Percentiles rank a stretch among this genome's conserved stretches.
Evolutionary conservation across 495 filamentous ascomycete genomes (phyloP).

Genomic region (Neurospora sp.): DNA sequence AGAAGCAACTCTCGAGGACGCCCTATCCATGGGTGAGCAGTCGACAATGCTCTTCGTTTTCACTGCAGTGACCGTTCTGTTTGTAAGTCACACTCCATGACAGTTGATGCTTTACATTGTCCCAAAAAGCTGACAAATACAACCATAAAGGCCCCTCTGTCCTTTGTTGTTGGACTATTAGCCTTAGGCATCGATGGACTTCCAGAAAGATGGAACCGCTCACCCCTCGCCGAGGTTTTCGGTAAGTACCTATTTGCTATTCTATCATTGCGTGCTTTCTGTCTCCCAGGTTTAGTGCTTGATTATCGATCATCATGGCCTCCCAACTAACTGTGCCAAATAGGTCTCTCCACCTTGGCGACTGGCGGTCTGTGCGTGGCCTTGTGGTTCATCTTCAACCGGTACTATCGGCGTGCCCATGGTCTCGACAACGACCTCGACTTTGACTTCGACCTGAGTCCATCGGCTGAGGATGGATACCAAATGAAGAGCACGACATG

Average conservation of each 20-base stretch:
- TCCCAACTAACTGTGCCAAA: neutral
- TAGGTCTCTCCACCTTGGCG: slow-evolving; percentile 3
- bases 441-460: neutral
- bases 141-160: slow-evolving; percentile 2
- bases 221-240: slow-evolving; percentile 3
- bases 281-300: neutral
- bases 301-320: neutral
- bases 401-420: neutral
- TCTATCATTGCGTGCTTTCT: neutral
- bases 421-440: neutral
- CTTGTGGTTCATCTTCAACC: slow-evolving; percentile 5
- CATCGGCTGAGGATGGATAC: neutral
- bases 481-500: neutral
- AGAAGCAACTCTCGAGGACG: slow-evolving; percentile 4
- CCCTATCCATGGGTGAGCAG: slow-evolving; percentile 4
- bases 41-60: slow-evolving; percentile 8
- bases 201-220: neutral
- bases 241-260: neutral
- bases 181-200: neutral
- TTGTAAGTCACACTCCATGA: neutral
- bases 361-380: slow-evolving; percentile 2
- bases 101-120: neutral
- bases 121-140: neutral
- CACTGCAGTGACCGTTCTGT: slow-evolving; percentile 4
- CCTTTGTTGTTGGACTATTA: slow-evolving; percentile 4